Percentiles rank a stretch among this genome's conserved stretches.
Evolutionary conservation across 2,329 filamentous ascomycete genomes (phyloP).

Genomic region (Xylaria sp.): DNA sequence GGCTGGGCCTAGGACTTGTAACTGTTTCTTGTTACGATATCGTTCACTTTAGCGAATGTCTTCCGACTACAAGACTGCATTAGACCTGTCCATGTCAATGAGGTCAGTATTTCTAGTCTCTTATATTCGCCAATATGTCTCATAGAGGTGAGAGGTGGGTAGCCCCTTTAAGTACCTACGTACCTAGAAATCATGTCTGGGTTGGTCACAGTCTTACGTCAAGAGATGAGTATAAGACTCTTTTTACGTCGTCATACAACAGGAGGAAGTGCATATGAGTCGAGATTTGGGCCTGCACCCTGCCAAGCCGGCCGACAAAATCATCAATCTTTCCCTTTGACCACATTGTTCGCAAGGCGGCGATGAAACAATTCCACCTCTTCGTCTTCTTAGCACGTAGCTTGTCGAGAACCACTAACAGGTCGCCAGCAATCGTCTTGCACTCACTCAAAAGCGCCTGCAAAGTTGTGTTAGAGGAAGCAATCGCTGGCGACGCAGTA

Average conservation of each 20-base stretch:
- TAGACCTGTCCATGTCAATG: too few species aligned
- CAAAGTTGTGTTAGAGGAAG: conserved; percentile 13
- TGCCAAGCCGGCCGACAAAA: conserved; percentile 8
- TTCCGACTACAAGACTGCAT: too few species aligned
- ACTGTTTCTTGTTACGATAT: too few species aligned
- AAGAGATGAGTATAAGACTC: too few species aligned
- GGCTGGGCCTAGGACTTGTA: too few species aligned
- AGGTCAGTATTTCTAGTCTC: too few species aligned
- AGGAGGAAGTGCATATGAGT: conserved; percentile 22
- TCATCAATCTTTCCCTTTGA: conserved; percentile 16
- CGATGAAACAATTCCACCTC: conserved; percentile 17
- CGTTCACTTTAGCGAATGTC: too few species aligned
- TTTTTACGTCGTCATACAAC: conserved; percentile 12
- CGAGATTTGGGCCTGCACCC: conserved; percentile 20
- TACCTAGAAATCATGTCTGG: too few species aligned
- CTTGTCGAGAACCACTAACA: neutral
- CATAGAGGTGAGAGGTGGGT: too few species aligned
- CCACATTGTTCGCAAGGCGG: conserved; percentile 14
- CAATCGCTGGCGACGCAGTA: conserved; percentile 2
- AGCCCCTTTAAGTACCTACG: too few species aligned
- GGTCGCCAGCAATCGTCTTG: conserved; percentile 2
- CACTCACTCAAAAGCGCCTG: conserved; percentile 19
- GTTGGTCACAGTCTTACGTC: too few species aligned
- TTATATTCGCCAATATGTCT: too few species aligned
- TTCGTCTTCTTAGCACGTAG: conserved; percentile 13